These are phyloP conservation scores for Castanospermum australe DNA, from an alignment of 306 rosid genomes.

Conservation along the genomic window DNA sequence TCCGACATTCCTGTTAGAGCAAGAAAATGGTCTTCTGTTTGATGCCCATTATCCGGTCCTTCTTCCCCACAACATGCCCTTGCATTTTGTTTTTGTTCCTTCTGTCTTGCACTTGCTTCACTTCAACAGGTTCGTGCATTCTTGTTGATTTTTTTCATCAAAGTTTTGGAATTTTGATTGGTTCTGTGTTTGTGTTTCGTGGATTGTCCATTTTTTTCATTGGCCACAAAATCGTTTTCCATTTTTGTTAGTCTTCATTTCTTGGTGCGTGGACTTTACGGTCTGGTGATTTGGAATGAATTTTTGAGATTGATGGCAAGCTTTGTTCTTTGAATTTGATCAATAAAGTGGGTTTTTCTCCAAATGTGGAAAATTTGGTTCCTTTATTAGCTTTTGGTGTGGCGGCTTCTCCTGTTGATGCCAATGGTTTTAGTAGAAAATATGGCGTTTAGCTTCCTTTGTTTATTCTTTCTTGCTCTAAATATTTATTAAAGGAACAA, in stretches of 20 bases:
- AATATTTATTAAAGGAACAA: background rate
- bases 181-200: background rate
- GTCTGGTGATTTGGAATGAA: background rate
- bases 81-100: conserved; percentile 38
- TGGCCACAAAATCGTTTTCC: background rate
- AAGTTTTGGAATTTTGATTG: conserved; percentile 2
- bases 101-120: conserved; percentile 37
- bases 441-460: background rate
- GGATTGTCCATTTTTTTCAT: conserved; percentile 16
- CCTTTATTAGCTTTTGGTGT: conserved; percentile 4
- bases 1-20: background rate
- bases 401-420: conserved; percentile 1
- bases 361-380: background rate
- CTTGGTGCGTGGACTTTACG: conserved; percentile 22
- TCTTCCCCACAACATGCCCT: conserved; percentile 28
- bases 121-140: conserved; percentile 53
- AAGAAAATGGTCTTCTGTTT: conserved; percentile 31
- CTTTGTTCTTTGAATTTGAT: conserved; percentile 15
- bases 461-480: background rate
- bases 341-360: background rate
- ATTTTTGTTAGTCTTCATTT: background rate
- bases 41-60: background rate
- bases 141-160: background rate
- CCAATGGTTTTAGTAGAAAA: background rate
- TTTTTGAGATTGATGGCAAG: conserved; percentile 3